Evolutionary conservation across 495 filamentous ascomycete genomes (phyloP), one percentile per base, ranked within the genome.

Genomic region (Talaromyces thailandensis): DNA sequence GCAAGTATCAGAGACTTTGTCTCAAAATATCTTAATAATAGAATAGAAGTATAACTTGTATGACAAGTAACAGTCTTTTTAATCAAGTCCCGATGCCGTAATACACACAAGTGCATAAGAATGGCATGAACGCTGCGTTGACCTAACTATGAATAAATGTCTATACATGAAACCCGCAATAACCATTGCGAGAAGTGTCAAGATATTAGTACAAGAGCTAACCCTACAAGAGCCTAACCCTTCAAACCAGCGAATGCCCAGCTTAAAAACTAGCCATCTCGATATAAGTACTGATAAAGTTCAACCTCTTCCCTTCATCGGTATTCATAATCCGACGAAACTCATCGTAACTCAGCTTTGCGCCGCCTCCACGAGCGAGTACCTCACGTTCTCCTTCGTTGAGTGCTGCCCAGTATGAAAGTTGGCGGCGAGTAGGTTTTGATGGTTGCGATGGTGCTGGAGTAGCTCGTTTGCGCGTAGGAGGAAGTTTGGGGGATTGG

Each of bases 281-380:
- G 68, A 93, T 91, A 91, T 91, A 96, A 61, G 80, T 87, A 18
- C 87, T 88, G 32, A 94, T 77, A 73, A 93, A 94, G 58, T 86
- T 87, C 61, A 95, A 79, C 25, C 81, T 75, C 45, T 77, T 74
- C 35, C 86, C 86, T 53, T 84, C 82, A 56, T 82, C 80, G 16
- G 79, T 79, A 58, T 81, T 83, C 78, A 93, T 90, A 43, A 88
- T 84, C 26, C 74, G 71, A 63, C 88, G 83, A 70, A 93, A 94
- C 73, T 95, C 91, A 3, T 81, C 75, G 56, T 84, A 90, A 66
- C 73, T 86, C 21, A 95, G 72, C 65, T 83, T 82, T 0, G 88
- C 91, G 66, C 88, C 90, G 9, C 89, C 89, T 23, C 89, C 89
- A n/a, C 88, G 80, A 56, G 80, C 74, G 62, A 77, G 81, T 9